Evolutionary conservation across 106 monocot species (phyloP), one percentile per base, ranked within the genome.

Genomic region (Dioscorea alata): DNA sequence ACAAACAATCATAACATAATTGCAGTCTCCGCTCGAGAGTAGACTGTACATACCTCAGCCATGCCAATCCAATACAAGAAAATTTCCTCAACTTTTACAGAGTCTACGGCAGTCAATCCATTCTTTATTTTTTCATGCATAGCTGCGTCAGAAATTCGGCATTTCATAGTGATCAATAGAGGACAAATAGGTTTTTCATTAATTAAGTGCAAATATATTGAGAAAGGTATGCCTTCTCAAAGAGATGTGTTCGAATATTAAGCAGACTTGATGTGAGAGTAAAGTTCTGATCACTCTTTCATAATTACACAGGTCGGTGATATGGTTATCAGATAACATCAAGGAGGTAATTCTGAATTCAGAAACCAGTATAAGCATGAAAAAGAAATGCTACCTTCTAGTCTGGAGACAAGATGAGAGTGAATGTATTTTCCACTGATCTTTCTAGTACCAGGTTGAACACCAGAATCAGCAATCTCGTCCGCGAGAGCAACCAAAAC

Each of bases 401-500:
- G 73, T 80, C 80, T 80, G 32, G 82, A 80, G 70, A 85, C 59
- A 66, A 94, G 90, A 79, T 81, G 71, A 59, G 87, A 87, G 42
- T 87, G 87, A 23, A 94, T 85, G 48, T 87, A 94, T 74, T 90
- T 87, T 60, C 90, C 94, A 72, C 87, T 87, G 17, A 94, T 87
- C 70, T 85, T 86, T 76, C 94, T 84, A 56, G 84, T 75, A 85
- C 68, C 72, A 53, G 56, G 71, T 6, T 48, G 74, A 8, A 74
- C 35, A 6, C 68, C 69, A 66, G 67, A 75, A 68, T 71, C 89
- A 66, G 76, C 84, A 25, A 90, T 54, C 82, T 94, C 94, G 82
- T 85, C 78, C 67, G 90, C 94, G 59, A 94, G 64, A 66, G 67
- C 74, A 59, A 85, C 71, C 71, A 94, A 77, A 33, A 73, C 69